Conservation (phyloP, 1,139 yeast species). For the Zygosaccharomyces pseudobailii region DNA sequence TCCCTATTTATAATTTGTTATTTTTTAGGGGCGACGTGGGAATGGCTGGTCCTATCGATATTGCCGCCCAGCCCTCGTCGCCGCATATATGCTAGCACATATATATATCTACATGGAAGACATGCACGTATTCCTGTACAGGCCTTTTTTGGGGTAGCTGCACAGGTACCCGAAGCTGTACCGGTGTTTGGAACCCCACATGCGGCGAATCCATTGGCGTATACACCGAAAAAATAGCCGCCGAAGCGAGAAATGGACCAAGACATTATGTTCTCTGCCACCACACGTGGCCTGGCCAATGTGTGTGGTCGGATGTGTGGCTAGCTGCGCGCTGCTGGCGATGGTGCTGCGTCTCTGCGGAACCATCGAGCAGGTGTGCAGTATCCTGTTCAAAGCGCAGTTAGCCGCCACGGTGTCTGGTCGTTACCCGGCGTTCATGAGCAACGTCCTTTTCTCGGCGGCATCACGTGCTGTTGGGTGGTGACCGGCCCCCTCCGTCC, state of each 20-base stretch:
- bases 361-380: not conserved
- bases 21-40: not conserved
- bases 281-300: constrained; percentile 1
- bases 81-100: not conserved
- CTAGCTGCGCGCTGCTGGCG: not conserved
- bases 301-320: not conserved
- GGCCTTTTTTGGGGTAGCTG: too few relatives aligned
- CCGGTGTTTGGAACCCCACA: not conserved
- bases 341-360: not conserved
- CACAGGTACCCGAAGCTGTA: too few relatives aligned
- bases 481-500: not conserved
- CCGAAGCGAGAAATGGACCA: not conserved
- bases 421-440: not conserved
- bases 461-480: constrained; percentile 1
- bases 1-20: not conserved
- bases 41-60: constrained; percentile 1
- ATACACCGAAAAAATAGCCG: not conserved
- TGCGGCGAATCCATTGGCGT: not conserved
- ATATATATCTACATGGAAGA: not conserved
- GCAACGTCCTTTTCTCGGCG: not conserved
- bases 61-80: constrained; percentile 3
- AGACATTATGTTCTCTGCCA: not conserved
- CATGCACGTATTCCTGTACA: too few relatives aligned
- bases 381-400: not conserved
- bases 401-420: constrained; percentile 1